Base-by-base conservation (phyloP, 306 rosid species). In the Luffa acutangula region DNA sequence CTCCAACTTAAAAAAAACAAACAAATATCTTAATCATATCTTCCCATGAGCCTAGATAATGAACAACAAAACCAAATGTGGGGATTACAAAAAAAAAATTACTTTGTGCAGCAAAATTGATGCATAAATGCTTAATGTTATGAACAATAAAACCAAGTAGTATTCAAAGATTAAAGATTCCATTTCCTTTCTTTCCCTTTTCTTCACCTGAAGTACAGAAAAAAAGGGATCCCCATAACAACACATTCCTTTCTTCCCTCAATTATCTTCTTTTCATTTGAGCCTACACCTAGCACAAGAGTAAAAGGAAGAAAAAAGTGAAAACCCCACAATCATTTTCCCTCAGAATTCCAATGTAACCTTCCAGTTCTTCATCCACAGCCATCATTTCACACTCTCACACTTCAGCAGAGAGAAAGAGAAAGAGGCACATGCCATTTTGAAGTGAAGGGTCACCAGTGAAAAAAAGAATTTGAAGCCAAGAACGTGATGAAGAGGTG, bases 291-390 rank as follows among this genome's bases (percentile, higher is more conserved):
- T 41, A 67, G 33, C 33, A 7, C 33, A 41, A n/a, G 1, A 8
- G 9, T 20, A 1, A 59, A 59, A n/a, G 2, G n/a, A 58, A 70
- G 2, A 10, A 59, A 59, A 60, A 60, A 60, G 34, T 31, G 6
- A 11, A 45, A 45, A 71, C 56, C 73, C 73, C 77, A 46, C 41
- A 21, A 72, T 72, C 77, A 72, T 72, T 72, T 72, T 72, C 59
- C 25, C 42, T 46, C 42, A 48, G 25, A 72, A 12, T 48, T 72
- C 54, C 77, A 48, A 48, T 31, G 58, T 48, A 49, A 10, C 59
- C 77, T 72, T 72, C 37, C 57, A 48, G 25, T 72, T 72, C 77
- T 48, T 72, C 77, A 72, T 10, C 25, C 59, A 72, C 2, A 33
- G 43, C 59, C 43, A 72, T 72, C 59, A 72, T 72, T 72, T 48